Evolutionary conservation across 495 filamentous ascomycete genomes (phyloP).

Genomic region (Penicillium desertorum): DNA sequence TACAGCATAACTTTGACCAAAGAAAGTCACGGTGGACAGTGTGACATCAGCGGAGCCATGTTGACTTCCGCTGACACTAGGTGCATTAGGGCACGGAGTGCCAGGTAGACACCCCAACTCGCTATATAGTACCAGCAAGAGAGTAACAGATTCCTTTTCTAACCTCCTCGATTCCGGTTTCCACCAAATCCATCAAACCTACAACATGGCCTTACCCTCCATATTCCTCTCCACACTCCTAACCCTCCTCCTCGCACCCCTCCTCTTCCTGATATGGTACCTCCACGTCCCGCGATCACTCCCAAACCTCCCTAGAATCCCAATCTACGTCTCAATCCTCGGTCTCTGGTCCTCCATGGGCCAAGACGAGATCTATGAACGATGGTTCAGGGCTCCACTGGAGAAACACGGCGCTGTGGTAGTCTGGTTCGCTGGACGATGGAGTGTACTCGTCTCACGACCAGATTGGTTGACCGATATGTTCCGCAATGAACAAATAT

Average conservation of each 20-base stretch:
- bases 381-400: slow-evolving; percentile 29
- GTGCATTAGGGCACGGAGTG: slow-evolving; percentile 1
- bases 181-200: too few relatives aligned
- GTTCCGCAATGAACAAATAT: slow-evolving; percentile 48
- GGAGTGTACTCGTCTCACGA: slow-evolving; percentile 39
- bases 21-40: neutral
- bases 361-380: slow-evolving; percentile 35
- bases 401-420: slow-evolving; percentile 46
- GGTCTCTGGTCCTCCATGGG: slow-evolving; percentile 37
- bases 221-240: neutral
- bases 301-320: slow-evolving; percentile 33
- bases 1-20: neutral
- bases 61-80: slow-evolving; percentile 13
- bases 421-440: slow-evolving; percentile 44
- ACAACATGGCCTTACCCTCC: neutral
- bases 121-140: neutral
- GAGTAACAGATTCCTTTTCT: neutral
- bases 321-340: slow-evolving; percentile 37
- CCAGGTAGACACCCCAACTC: neutral
- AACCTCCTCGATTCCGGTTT: neutral
- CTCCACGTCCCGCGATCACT: slow-evolving; percentile 25
- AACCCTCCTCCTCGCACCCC: slow-evolving; percentile 9
- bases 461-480: slow-evolving; percentile 44
- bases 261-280: slow-evolving; percentile 27
- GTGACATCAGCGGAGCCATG: neutral